Conservation (phyloP, 306 rosid genomes). For the Prosopis cineraria region DNA sequence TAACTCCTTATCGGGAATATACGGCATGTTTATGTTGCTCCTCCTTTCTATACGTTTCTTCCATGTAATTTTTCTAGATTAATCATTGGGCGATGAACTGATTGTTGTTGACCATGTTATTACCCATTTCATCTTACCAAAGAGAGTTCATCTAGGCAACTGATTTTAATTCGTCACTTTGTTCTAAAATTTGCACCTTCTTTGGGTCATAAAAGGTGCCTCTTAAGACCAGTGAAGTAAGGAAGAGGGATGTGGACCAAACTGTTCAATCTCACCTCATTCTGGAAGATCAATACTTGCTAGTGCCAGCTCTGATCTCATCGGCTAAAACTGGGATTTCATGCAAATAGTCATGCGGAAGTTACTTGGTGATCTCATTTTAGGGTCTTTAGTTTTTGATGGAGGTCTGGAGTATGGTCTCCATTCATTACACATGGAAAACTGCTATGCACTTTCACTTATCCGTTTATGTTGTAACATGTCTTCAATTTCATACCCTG, state of each 20-base stretch:
- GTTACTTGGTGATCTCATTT: not conserved
- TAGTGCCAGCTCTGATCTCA: too few species aligned
- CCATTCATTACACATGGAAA: not conserved
- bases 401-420: not conserved
- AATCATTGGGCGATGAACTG: not conserved
- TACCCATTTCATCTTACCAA: not conserved
- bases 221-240: not conserved
- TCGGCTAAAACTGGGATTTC: not conserved
- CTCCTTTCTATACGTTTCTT: not conserved
- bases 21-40: not conserved
- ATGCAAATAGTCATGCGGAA: not conserved
- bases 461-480: not conserved
- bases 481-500: not conserved
- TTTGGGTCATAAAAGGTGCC: not conserved
- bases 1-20: too few species aligned
- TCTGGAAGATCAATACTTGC: not conserved
- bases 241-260: not conserved
- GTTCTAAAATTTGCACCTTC: not conserved
- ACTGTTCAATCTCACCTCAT: not conserved
- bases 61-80: not conserved
- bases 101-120: not conserved
- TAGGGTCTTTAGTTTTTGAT: not conserved
- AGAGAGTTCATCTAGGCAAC: not conserved
- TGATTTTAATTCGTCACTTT: not conserved
- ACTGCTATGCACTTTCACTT: not conserved